Evolutionary conservation across 164 flowering plant species (phyloP), one percentile per base, ranked within the genome.

Genomic region (Amborella trichopoda): DNA sequence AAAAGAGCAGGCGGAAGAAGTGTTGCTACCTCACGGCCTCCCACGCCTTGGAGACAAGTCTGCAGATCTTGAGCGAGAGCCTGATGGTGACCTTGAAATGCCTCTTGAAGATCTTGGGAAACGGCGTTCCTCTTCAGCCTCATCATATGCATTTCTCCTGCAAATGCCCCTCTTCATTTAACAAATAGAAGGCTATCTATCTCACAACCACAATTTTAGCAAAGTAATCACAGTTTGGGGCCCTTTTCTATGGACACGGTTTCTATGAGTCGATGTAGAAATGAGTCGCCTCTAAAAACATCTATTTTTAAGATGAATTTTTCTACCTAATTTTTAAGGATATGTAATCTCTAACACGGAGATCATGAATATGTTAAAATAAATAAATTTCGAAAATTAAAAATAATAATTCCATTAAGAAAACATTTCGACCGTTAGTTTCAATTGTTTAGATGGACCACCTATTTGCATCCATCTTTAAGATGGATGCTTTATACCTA

Each of bases 51-150:
- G 85, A 5, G 78, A 74, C 41, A 68, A 3, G 47, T 81, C 94
- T 6, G 78, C 78, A 50, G 89, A 81, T 54, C 86, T 64, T 10
- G 94, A 84, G 16, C 94, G 65, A 0, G 84, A 81, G 23, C 86
- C 83, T 30, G 86, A 70, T 9, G 86, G 94, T 6, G 94, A 81
- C 41, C 83, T 67, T 3, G 86, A 75, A 19, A 46, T 21, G 6
- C 45, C 24, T n/a, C 45, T 22, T 3, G 80, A 76, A 13, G 81
- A 63, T 55, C 68, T 73, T 74, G 75, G 65, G 4, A 40, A 62
- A 19, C 30, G 54, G 28, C 64, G 59, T 18, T 40, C 58, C 45
- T 66, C 83, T 48, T 69, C 76, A 18, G 52, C 41, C 41, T 1
- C 20, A 26, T 50, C 75, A 44, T 66, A 60, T 2, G 45, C 26